A percentile compares a stretch with the other conserved stretches of the same genome.
phyloP scores from a whole-genome alignment of 805 yeast species.

The Millerozyma acaciae region DNA sequence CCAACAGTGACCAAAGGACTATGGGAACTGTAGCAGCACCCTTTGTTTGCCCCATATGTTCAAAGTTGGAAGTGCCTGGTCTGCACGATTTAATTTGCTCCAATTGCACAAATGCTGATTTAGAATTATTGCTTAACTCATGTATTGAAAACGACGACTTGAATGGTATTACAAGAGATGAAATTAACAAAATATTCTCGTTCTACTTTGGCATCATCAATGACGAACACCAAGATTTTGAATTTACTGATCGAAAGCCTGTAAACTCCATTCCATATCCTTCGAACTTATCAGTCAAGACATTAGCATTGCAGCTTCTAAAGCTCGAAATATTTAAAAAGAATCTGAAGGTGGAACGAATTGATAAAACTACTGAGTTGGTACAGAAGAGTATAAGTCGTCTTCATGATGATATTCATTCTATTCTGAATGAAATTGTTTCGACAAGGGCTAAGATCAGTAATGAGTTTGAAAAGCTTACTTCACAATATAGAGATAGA shows the following conservation, averaged over 20 bases:
- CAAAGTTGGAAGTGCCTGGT: conserved; percentile 6
- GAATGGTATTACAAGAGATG: conserved; percentile 10
- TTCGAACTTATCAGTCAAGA: conserved; percentile 15
- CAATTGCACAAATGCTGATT: conserved; percentile 15
- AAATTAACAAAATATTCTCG: not conserved
- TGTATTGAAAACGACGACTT: conserved; percentile 22
- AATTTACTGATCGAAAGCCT: not conserved
- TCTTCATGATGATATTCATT: not conserved
- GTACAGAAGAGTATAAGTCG: conserved; percentile 5
- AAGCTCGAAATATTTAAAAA: conserved; percentile 21
- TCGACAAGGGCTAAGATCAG: not conserved
- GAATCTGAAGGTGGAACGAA: conserved; percentile 12
- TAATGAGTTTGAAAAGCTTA: not conserved
- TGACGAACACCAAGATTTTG: conserved; percentile 2
- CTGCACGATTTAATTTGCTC: conserved; percentile 19
- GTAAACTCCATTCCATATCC: conserved; percentile 13
- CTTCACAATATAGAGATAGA: not conserved
- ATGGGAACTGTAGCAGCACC: too few species aligned
- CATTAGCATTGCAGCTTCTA: conserved; percentile 27
- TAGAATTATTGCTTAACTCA: conserved; percentile 21
- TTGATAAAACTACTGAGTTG: conserved; percentile 5
- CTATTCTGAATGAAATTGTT: not conserved
- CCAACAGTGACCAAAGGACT: too few species aligned
- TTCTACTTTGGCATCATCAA: conserved; percentile 3
- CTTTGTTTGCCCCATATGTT: conserved; percentile 20